Evolutionary conservation across 2,329 filamentous ascomycete species (phyloP), one percentile per base, ranked within the genome.

Genomic region (Talaromyces albobiverticillius): DNA sequence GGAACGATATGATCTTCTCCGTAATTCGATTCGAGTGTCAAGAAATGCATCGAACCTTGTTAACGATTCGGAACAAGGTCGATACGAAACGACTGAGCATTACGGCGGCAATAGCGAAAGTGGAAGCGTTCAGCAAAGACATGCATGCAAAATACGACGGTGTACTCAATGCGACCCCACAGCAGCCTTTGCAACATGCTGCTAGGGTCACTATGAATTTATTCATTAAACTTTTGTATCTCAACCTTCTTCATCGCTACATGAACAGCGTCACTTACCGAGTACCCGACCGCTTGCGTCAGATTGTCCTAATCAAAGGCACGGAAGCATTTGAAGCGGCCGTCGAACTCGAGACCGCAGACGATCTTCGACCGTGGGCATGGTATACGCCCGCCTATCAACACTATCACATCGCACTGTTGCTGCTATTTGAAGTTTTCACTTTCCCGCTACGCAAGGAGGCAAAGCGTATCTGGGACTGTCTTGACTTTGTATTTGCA

Each of bases 341-440:
- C 3, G 79, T 85, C 46, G 71, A 72, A 6, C 70, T 85, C 10
- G 82, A 84, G 53, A 79, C 75, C 1, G 67, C 75, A 1, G 78
- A 78, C 1, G 72, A 75, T 2, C 61, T 89, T 32, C 68, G 72
- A 1, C 71, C 71, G 1, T 91, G 87, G 86, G 71, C 76, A 2
- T 91, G 88, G 88, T 90, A 90, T 60, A 62, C 74, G 9, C 85
- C 86, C 5, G 86, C 87, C 4, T 82, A 87, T 59, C 84, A 88
- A 57, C 87, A 90, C 65, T 89, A 86, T 66, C 87, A 90, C 62
- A 79, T 81, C 4, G 85, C 87, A 0, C 76, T 91, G 34, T 75
- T 90, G 1, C 73, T 92, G 20, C 76, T 89, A 5, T 81, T 83
- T 20, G 87, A 91, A 65, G 72, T 89, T 3, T 87, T 84, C 64